Percentiles rank a stretch among this genome's conserved stretches.
These are phyloP conservation scores for Echites panduratus DNA, from an alignment of 257 asterid species.

Conservation along the genomic window DNA sequence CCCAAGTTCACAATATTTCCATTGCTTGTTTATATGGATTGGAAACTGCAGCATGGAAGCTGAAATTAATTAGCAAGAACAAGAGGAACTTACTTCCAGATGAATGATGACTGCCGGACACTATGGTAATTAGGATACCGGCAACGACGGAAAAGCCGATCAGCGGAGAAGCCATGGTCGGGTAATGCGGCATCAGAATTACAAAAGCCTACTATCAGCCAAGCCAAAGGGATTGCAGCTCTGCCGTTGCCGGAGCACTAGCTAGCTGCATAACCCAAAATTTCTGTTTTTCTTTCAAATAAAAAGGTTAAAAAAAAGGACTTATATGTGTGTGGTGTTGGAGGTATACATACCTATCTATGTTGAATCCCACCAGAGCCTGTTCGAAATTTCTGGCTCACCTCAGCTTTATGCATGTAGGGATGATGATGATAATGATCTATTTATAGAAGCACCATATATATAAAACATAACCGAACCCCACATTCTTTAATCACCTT, in stretches of 20 bases:
- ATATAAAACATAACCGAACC: neutral
- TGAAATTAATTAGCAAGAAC: no score
- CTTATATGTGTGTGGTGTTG: no score
- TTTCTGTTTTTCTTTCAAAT: no score
- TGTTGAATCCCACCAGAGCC: neutral
- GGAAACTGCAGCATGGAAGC: no score
- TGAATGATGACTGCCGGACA: neutral
- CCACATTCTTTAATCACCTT: no score
- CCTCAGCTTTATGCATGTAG: neutral
- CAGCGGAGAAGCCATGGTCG: slow-evolving; percentile 3
- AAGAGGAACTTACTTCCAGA: neutral
- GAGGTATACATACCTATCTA: no score
- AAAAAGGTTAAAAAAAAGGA: no score
- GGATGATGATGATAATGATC: no score
- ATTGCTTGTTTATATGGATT: no score
- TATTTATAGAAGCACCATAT: neutral
- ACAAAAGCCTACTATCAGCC: neutral
- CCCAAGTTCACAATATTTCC: neutral
- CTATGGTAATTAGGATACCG: neutral
- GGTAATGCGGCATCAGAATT: no score
- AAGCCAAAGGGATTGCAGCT: no score
- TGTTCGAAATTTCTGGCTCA: neutral
- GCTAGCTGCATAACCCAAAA: neutral
- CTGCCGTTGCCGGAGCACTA: neutral
- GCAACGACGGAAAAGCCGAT: neutral